Base-by-base conservation (phyloP, 2,329 filamentous ascomycete genomes). In the Pseudogymnoascus sp. region DNA sequence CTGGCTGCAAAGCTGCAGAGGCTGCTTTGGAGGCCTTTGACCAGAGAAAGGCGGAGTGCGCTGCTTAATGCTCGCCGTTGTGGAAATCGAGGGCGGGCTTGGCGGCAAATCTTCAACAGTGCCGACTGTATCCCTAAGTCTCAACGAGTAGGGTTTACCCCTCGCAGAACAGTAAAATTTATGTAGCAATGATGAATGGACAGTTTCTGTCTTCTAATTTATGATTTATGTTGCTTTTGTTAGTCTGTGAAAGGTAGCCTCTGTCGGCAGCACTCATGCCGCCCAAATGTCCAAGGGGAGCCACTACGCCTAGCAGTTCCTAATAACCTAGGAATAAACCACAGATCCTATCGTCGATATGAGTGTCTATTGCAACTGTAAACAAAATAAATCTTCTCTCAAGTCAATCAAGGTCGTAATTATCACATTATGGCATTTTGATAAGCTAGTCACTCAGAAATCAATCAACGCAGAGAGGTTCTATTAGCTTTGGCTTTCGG, bases 1-100 rank as follows among this genome's bases (percentile, higher is more conserved):
- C 84, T 64, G 92, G 92, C 68, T 89, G 96, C 72, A 96, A 96
- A 83, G 92, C 92, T 71, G 92, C 92, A 9, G 91, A 96, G 79
- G 91, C 93, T 77, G 89, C 88, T 0, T 78, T 96, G 67, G 84
- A 82, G 68, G 82, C 96, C 64, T 92, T 91, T 69, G 90, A 95
- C 38, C 77, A 85, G 69, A 86, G 91, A 70, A 88, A 90, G 83
- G 83, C 83, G 70, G 84, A 95, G 81, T 60, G 59, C 59, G 23
- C 59, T 60, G 59, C 59, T 60, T 60, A 60, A 7, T 31, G 59
- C 59, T 60, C n/a, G 33, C 33, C 23, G 59, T 5, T 26, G 19
- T 37, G 59, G 2, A 26, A 42, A 40, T 42, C 15, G 23, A 42
- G 33, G 37, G 59, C 33, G 13, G 33, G 37, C 33, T 26, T 26